phyloP scores from a whole-genome alignment of 2,329 filamentous ascomycete species.

The Leptographium radiaticola region DNA sequence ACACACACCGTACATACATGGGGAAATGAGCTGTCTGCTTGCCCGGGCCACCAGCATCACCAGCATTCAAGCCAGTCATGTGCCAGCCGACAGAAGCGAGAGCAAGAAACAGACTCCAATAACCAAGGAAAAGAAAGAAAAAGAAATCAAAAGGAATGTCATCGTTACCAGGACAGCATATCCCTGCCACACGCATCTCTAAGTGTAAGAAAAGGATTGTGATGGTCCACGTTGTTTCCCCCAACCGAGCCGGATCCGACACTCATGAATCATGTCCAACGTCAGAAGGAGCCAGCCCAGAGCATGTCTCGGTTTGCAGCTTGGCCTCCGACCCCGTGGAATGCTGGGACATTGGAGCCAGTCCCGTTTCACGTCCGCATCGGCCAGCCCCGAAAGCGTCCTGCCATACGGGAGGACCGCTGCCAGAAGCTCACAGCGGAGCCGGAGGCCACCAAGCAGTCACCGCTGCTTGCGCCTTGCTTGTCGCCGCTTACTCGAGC shows the following conservation, averaged over 20 bases:
- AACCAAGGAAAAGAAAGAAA: not conserved
- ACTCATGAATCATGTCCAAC: conserved; percentile 16
- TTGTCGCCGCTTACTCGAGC: conserved; percentile 40
- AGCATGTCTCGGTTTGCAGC: not conserved
- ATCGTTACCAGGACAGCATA: conserved; percentile 2
- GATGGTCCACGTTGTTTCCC: conserved; percentile 1
- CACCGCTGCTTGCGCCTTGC: not conserved
- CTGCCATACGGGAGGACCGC: not conserved
- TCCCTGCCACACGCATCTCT: not conserved
- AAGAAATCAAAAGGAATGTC: conserved; percentile 1
- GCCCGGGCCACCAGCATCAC: not conserved
- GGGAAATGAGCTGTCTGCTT: not conserved
- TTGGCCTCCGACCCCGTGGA: not conserved
- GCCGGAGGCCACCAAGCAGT: not conserved
- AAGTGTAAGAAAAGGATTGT: too few species aligned
- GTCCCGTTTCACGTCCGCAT: not conserved
- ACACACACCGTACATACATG: not conserved
- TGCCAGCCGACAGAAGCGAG: not conserved
- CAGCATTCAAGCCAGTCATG: not conserved
- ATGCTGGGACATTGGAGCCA: not conserved
- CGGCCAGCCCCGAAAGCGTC: not conserved
- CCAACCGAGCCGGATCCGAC: conserved; percentile 12
- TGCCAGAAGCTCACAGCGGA: not conserved
- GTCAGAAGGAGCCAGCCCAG: conserved; percentile 8
- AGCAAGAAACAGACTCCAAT: conserved; percentile 2